Conservation (phyloP, 257 asterid genomes). For the Schizonepeta tenuifolia region DNA sequence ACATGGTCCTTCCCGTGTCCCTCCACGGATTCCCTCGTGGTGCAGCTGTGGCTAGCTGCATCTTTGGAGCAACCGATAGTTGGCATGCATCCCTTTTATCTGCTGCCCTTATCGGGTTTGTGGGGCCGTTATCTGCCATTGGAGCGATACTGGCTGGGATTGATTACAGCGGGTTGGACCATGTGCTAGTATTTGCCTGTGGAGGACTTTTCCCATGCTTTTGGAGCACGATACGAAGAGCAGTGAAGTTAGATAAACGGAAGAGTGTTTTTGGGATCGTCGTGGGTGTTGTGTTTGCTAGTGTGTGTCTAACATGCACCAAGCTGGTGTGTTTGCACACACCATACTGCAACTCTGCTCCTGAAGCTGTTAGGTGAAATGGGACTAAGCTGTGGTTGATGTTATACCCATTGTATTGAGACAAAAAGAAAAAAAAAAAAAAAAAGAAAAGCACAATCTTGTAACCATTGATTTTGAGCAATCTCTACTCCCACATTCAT, state of each 20-base stretch:
- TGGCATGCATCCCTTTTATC: constrained; percentile 89
- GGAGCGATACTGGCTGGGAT: constrained; percentile 88
- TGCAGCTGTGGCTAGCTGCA: constrained; percentile 97
- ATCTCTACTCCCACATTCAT: not conserved
- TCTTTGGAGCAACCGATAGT: constrained; percentile 84
- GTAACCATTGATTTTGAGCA: constrained; percentile 9
- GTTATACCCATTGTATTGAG: constrained; percentile 1
- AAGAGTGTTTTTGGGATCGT: constrained; percentile 68
- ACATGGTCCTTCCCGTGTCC: constrained; percentile 96
- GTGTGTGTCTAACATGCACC: constrained; percentile 71
- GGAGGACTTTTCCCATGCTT: constrained; percentile 95
- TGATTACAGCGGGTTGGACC: constrained; percentile 91
- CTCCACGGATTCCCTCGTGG: constrained; percentile 96
- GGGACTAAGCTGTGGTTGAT: not conserved
- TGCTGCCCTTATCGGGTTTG: constrained; percentile 75
- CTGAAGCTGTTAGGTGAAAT: constrained; percentile 92
- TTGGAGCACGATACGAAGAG: constrained; percentile 64
- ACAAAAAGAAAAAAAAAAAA: not conserved
- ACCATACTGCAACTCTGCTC: constrained; percentile 97
- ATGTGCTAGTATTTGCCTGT: constrained; percentile 82
- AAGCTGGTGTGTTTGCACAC: constrained; percentile 96
- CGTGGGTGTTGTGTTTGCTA: constrained; percentile 62
- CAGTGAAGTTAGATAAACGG: constrained; percentile 64
- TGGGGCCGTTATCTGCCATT: constrained; percentile 87
- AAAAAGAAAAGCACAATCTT: not conserved